Percentiles rank a stretch among this genome's conserved stretches.
phyloP scores from a whole-genome alignment of 1,284 basidiomycete species.

The Rhodofomes roseus region DNA sequence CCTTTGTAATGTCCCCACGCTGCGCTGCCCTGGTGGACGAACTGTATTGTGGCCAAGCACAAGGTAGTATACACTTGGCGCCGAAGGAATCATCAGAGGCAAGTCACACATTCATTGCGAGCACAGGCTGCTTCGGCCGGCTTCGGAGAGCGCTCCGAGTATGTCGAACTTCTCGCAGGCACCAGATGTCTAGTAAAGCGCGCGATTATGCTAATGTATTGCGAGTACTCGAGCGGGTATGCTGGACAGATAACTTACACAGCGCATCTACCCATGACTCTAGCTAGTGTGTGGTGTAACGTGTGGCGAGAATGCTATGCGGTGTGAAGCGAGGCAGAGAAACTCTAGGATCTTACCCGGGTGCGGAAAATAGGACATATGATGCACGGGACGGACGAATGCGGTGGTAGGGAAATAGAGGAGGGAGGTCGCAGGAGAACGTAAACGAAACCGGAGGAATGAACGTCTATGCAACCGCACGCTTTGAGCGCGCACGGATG shows the following conservation, averaged over 20 bases:
- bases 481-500: slow-evolving; percentile 21
- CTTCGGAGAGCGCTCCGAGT: background rate
- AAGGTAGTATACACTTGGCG: background rate
- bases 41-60: background rate
- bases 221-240: background rate
- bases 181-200: background rate
- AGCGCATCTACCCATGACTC: slow-evolving; percentile 1
- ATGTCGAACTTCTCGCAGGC: too few relatives aligned
- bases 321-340: background rate
- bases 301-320: background rate
- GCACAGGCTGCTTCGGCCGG: background rate
- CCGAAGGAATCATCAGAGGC: background rate
- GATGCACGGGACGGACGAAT: background rate
- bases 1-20: too few relatives aligned
- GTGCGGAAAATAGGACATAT: background rate
- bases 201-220: background rate
- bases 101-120: background rate
- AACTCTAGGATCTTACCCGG: background rate
- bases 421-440: background rate
- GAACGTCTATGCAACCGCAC: slow-evolving; percentile 16
- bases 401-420: background rate
- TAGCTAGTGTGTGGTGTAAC: slow-evolving; percentile 1
- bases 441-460: background rate
- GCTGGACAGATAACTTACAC: slow-evolving; percentile 1
- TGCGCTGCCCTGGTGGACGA: too few relatives aligned